phyloP scores from a whole-genome alignment of 2,329 filamentous ascomycete species.

The Claviceps sp. region DNA sequence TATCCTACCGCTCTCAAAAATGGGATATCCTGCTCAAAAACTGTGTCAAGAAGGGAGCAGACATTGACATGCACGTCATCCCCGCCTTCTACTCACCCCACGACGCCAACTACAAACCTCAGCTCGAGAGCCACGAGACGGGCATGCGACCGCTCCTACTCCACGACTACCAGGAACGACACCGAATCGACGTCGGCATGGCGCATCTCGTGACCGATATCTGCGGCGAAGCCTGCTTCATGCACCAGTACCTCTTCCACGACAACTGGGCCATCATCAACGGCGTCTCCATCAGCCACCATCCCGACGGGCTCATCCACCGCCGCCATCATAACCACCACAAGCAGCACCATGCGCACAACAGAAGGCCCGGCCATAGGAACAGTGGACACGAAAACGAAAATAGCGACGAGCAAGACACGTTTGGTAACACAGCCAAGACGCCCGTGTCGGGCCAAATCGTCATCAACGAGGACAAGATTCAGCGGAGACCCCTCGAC shows the following conservation, averaged over 20 bases:
- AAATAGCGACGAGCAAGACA: neutral
- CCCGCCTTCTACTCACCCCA: constrained; percentile 29
- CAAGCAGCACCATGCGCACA: neutral
- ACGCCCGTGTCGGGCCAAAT: constrained; percentile 16
- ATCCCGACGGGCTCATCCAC: constrained; percentile 22
- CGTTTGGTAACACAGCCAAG: constrained; percentile 4
- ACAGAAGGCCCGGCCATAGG: too few relatives aligned
- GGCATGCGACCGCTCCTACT: constrained; percentile 28
- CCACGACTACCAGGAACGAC: constrained; percentile 25
- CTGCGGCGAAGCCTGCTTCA: constrained; percentile 33
- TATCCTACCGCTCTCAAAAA: constrained; percentile 12
- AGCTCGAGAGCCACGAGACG: constrained; percentile 22
- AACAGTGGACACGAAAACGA: neutral
- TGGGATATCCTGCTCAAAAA: constrained; percentile 30
- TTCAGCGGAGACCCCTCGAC: constrained; percentile 19
- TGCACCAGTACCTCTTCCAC: constrained; percentile 31
- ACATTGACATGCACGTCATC: constrained; percentile 26
- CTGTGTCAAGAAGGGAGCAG: constrained; percentile 23
- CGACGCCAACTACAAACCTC: constrained; percentile 17
- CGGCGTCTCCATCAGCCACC: constrained; percentile 30
- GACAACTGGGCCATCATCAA: constrained; percentile 36
- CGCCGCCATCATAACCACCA: neutral
- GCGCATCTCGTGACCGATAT: constrained; percentile 28
- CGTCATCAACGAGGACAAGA: constrained; percentile 17
- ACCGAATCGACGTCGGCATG: constrained; percentile 25